phyloP scores from a whole-genome alignment of 106 monocot genomes.

The Apostasia ramifera region DNA sequence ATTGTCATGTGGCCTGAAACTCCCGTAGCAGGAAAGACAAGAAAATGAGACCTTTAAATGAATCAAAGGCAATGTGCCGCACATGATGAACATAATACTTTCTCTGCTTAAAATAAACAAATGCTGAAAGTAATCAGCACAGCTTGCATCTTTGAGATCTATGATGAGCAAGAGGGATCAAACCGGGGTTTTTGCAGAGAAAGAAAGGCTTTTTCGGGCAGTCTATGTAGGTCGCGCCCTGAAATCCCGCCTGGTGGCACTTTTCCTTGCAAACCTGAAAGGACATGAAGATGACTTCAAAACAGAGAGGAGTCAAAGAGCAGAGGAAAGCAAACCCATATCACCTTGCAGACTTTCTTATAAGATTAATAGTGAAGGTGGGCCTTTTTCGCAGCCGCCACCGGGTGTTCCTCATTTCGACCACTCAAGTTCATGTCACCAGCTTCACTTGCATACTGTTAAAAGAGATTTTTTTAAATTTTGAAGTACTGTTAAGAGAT shows the following conservation, averaged over 20 bases:
- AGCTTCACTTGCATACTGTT: conserved; percentile 14
- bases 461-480: too few species aligned
- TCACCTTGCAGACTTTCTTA: conserved; percentile 81
- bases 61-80: too few species aligned
- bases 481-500: too few species aligned
- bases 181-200: conserved; percentile 90
- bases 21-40: background rate
- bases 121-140: too few species aligned
- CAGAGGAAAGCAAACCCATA: background rate
- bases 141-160: too few species aligned
- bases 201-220: conserved; percentile 92
- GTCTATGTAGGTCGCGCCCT: conserved; percentile 83
- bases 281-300: background rate
- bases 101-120: too few species aligned
- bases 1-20: conserved; percentile 80
- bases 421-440: conserved; percentile 2
- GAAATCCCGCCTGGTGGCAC: conserved; percentile 77
- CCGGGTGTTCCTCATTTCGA: background rate
- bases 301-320: background rate
- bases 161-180: background rate
- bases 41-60: too few species aligned
- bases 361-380: conserved; percentile 58
- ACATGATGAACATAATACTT: too few species aligned
- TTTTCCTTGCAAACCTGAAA: conserved; percentile 74
- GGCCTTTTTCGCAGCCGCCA: conserved; percentile 14